Evolutionary conservation across 2,329 filamentous ascomycete genomes (phyloP).

Genomic region (Penicillium fuscoglaucum): DNA sequence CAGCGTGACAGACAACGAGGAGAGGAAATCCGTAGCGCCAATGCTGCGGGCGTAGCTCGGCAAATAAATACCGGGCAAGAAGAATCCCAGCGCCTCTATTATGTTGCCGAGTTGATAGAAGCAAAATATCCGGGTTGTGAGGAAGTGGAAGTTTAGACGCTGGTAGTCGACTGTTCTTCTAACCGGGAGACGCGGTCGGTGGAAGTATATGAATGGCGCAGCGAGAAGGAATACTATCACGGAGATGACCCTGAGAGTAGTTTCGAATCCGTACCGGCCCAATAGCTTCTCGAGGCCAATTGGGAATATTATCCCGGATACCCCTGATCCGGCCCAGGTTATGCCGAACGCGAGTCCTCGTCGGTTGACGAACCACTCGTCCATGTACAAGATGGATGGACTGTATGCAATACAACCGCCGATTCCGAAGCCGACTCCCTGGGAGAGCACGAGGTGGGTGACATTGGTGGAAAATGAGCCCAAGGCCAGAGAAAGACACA

Average conservation of each 20-base stretch:
- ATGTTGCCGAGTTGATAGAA: conserved; percentile 51
- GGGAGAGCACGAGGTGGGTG: conserved; percentile 28
- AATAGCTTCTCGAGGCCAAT: conserved; percentile 48
- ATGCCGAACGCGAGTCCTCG: conserved; percentile 48
- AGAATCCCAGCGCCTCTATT: conserved; percentile 38
- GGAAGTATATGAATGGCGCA: conserved; percentile 35
- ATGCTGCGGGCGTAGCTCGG: conserved; percentile 39
- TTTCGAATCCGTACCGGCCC: conserved; percentile 45
- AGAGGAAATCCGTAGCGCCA: conserved; percentile 23
- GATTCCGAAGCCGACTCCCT: conserved; percentile 39
- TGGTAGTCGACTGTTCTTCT: conserved; percentile 29
- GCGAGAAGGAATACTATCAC: conserved; percentile 30
- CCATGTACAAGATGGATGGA: conserved; percentile 49
- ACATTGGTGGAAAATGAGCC: conserved; percentile 28
- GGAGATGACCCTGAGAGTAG: conserved; percentile 47
- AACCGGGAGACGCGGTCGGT: conserved; percentile 46
- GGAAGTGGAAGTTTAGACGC: conserved; percentile 44
- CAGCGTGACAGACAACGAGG: conserved; percentile 34
- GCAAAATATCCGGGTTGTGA: conserved; percentile 40
- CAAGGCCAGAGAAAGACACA: conserved; percentile 28
- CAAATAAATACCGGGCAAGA: conserved; percentile 42
- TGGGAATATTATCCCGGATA: conserved; percentile 49
- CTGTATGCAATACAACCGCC: conserved; percentile 53
- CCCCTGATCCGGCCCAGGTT: conserved; percentile 43
- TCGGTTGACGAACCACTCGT: conserved; percentile 54